These are phyloP conservation scores for Corymbia calophylla DNA, from an alignment of 441 rosid genomes.

Conservation along the genomic window DNA sequence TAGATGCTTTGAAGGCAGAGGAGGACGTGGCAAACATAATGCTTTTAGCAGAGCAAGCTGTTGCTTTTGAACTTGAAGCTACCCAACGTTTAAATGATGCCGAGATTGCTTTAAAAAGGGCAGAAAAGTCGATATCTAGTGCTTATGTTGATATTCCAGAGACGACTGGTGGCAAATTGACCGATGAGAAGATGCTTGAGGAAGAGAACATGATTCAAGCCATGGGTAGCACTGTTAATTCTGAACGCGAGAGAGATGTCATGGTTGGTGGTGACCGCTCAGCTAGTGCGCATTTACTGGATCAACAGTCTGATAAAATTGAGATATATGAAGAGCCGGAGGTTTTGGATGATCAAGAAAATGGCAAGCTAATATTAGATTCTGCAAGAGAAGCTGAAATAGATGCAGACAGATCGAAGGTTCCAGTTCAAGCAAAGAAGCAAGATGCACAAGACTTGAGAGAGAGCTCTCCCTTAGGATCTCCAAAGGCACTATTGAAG, in stretches of 20 bases:
- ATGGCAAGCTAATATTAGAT: conserved; percentile 45
- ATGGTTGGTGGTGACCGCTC: conserved; percentile 32
- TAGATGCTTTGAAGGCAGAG: conserved; percentile 73
- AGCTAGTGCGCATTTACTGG: conserved; percentile 26
- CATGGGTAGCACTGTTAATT: conserved; percentile 13
- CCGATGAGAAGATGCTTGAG: conserved; percentile 34
- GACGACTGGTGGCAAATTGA: conserved; percentile 26
- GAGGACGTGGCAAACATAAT: conserved; percentile 87
- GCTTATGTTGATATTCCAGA: conserved; percentile 41
- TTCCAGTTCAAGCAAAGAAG: conserved; percentile 50
- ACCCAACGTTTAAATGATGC: conserved; percentile 62
- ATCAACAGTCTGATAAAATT: conserved; percentile 33
- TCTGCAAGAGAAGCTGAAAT: conserved; percentile 47
- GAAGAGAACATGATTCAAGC: conserved; percentile 32
- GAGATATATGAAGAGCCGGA: conserved; percentile 40
- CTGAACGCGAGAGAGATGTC: conserved; percentile 36
- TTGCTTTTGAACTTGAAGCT: conserved; percentile 90
- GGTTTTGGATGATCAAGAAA: conserved; percentile 51
- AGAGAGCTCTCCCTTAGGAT: conserved; percentile 49
- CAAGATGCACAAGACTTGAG: conserved; percentile 60
- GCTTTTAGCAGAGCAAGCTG: conserved; percentile 97
- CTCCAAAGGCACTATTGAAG: conserved; percentile 72
- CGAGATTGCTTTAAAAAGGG: conserved; percentile 74
- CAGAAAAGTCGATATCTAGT: conserved; percentile 50
- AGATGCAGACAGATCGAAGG: conserved; percentile 67